These are phyloP conservation scores for Teunomyces aglyptinius DNA, from an alignment of 805 yeast genomes.

Conservation along the genomic window DNA sequence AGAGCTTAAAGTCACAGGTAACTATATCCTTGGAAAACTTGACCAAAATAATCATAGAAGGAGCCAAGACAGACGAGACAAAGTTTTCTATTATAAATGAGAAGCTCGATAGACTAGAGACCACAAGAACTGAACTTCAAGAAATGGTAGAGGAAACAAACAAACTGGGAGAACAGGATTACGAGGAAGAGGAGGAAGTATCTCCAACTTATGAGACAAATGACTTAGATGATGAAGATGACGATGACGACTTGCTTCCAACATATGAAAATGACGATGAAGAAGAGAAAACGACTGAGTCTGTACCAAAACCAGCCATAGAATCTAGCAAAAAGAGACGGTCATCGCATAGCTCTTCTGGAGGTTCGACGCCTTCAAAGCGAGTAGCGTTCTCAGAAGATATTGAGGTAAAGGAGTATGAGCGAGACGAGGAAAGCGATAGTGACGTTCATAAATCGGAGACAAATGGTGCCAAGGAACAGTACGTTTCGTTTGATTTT, in stretches of 20 bases:
- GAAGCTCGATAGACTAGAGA: constrained; percentile 24
- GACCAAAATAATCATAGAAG: constrained; percentile 21
- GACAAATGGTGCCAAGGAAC: constrained; percentile 12
- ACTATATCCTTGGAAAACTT: constrained; percentile 25
- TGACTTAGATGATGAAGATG: constrained; percentile 17
- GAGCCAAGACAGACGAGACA: constrained; percentile 31
- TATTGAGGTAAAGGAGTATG: constrained; percentile 41
- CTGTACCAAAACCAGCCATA: neutral
- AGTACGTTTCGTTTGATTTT: constrained; percentile 13
- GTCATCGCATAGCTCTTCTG: constrained; percentile 22
- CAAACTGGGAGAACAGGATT: neutral
- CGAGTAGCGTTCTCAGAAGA: constrained; percentile 44
- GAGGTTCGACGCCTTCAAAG: constrained; percentile 26
- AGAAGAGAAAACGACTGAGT: constrained; percentile 11
- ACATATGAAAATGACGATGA: constrained; percentile 17
- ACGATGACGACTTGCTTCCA: constrained; percentile 14
- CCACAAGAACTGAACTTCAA: constrained; percentile 32
- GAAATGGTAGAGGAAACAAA: constrained; percentile 21
- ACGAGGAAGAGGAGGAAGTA: constrained; percentile 23
- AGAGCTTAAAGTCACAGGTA: constrained; percentile 25
- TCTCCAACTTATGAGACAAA: constrained; percentile 26
- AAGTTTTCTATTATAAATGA: constrained; percentile 28
- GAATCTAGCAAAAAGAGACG: constrained; percentile 14
- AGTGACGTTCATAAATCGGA: constrained; percentile 13
- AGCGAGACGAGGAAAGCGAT: constrained; percentile 33